Evolutionary conservation across 495 filamentous ascomycete genomes (phyloP), one percentile per base, ranked within the genome.

Genomic region (Aspergillus avenaceus): DNA sequence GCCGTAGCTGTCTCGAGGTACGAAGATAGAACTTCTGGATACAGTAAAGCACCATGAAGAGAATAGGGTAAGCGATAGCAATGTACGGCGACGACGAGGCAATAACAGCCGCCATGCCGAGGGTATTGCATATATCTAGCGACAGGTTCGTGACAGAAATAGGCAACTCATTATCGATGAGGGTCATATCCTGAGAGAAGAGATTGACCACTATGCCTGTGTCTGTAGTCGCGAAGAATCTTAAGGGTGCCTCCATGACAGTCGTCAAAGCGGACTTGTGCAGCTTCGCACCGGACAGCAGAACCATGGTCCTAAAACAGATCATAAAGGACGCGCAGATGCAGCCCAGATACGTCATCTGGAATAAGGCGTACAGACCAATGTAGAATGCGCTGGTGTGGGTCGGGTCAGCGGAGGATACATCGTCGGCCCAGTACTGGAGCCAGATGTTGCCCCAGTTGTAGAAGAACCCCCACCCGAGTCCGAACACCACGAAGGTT

Each of bases 11-110:
- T 7, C 72, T 65, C 0, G 77, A 81, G 1, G 77, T 80, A 11
- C 72, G 66, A 1, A 83, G 66, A 42, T 81, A 82, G 59, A 75
- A 67, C n/a, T 69, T 71, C 45, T 83, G 78, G 2, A 83, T 53
- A 2, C 70, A 13, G 29, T 64, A 80, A 12, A 78, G 45, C 0
- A 69, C 22, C 11, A 55, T 27, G 11, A 69, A 42, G 11, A 69
- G 52, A 13, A 70, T 16, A 0, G 73, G 72, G 16, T 70, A 60
- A 18, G 27, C 21, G 25, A 57, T 49, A 14, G 65, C 65, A 22
- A 74, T 44, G 29, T 62, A 74, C 2, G 50, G 55, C 1, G 69
- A 66, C 36, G 65, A 58, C 19, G 49, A 52, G 24, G 62, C 55
- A 25, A 74, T 66, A 32, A 72, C 59, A 18, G 50, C 64, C 1